Percentiles rank a stretch among this genome's conserved stretches.
phyloP scores from a whole-genome alignment of 1,139 yeast genomes.

The Blastobotrys raffinosifermentans region DNA sequence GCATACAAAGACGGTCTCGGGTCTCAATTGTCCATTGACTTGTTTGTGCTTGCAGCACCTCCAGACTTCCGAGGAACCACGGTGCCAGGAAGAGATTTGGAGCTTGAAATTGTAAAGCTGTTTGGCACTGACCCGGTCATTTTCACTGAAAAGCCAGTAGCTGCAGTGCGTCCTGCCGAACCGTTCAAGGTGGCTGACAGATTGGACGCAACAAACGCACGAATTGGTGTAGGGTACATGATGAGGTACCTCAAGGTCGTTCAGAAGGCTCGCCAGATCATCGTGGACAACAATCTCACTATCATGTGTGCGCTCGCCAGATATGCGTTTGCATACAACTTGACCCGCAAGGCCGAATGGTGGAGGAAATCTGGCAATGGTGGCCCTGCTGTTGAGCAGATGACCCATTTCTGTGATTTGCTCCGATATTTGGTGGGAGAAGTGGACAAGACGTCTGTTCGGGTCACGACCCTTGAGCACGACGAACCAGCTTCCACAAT shows the following conservation, averaged over 20 bases:
- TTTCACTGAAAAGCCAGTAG: constrained; percentile 19
- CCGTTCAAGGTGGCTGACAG: constrained; percentile 14
- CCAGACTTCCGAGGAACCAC: constrained; percentile 19
- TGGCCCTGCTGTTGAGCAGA: constrained; percentile 21
- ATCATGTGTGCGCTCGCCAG: constrained; percentile 15
- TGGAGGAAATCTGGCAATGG: constrained; percentile 19
- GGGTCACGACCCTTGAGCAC: constrained; percentile 14
- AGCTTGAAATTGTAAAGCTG: constrained; percentile 12
- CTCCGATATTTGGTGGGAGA: constrained; percentile 19
- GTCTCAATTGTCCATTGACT: constrained; percentile 8
- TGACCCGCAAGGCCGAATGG: constrained; percentile 18
- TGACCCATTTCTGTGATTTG: constrained; percentile 20
- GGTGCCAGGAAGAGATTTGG: constrained; percentile 13
- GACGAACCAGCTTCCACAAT: constrained; percentile 15
- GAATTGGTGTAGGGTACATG: constrained; percentile 20
- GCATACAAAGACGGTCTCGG: neutral
- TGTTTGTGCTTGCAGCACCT: constrained; percentile 17
- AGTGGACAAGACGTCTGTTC: constrained; percentile 14
- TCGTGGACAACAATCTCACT: constrained; percentile 14
- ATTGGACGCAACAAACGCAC: constrained; percentile 8
- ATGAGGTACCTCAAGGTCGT: constrained; percentile 19
- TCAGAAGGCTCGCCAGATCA: constrained; percentile 15
- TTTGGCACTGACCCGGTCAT: constrained; percentile 15
- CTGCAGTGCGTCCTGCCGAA: constrained; percentile 16
- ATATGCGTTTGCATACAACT: constrained; percentile 16